Conservation (phyloP, 176 grass and related monocot species). For the Tillandsia leiboldiana region DNA sequence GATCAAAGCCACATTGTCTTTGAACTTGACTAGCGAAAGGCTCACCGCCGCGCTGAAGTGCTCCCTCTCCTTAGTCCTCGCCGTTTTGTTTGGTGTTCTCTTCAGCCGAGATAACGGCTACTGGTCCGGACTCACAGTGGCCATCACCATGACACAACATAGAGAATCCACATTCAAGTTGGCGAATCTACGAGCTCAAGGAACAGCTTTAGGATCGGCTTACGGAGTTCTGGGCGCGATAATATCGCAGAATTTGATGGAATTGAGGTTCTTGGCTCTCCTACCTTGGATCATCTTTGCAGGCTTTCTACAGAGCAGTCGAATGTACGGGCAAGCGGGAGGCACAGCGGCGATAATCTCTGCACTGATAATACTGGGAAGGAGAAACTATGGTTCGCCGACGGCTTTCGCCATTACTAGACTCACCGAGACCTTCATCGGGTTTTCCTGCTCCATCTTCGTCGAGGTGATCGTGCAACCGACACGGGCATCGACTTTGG, state of each 20-base stretch:
- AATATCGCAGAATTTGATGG: constrained; percentile 63
- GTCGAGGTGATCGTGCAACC: constrained; percentile 60
- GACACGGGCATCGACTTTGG: constrained; percentile 43
- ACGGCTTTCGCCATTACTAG: constrained; percentile 42
- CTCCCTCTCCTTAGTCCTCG: constrained; percentile 46
- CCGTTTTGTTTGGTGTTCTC: constrained; percentile 57
- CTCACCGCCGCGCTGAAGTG: constrained; percentile 44
- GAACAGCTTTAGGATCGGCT: constrained; percentile 53
- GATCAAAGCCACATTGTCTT: background rate
- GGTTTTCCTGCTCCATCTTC: constrained; percentile 34
- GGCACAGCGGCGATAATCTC: constrained; percentile 43
- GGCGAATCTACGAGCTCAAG: constrained; percentile 45
- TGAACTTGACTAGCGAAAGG: constrained; percentile 8
- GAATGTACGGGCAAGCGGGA: constrained; percentile 41
- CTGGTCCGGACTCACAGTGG: constrained; percentile 75
- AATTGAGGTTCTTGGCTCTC: constrained; percentile 59
- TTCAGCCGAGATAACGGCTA: constrained; percentile 64
- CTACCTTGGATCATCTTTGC: constrained; percentile 62
- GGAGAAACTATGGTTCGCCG: constrained; percentile 51
- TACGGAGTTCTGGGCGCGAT: constrained; percentile 49
- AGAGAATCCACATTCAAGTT: constrained; percentile 55
- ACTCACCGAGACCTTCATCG: constrained; percentile 71
- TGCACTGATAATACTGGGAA: constrained; percentile 48
- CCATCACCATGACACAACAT: constrained; percentile 47
- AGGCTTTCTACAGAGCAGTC: constrained; percentile 50